These are phyloP conservation scores for Plantago rigida DNA, from an alignment of 305 asterid genomes.

Conservation along the genomic window DNA sequence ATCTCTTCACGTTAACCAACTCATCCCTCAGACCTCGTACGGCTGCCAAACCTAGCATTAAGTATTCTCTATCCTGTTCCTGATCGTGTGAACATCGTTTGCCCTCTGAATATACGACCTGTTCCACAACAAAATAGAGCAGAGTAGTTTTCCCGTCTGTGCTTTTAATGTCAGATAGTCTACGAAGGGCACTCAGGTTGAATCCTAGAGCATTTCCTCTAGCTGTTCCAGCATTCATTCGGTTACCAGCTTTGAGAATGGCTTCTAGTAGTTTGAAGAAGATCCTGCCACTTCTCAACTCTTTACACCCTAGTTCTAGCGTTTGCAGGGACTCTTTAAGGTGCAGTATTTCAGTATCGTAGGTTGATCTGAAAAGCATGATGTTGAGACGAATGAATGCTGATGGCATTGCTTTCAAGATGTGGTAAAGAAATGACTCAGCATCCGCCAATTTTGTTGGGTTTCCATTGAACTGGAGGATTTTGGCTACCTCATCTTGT, in stretches of 20 bases:
- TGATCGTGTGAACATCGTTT: slow-evolving; percentile 30
- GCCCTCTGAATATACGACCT: slow-evolving; percentile 61
- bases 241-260: slow-evolving; percentile 72
- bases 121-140: slow-evolving; percentile 72
- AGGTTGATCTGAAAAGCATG: slow-evolving; percentile 58
- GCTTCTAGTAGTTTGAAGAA: slow-evolving; percentile 72
- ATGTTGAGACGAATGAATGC: slow-evolving; percentile 57
- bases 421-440: slow-evolving; percentile 65
- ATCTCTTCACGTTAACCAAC: slow-evolving; percentile 54
- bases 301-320: slow-evolving; percentile 58
- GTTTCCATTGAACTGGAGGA: slow-evolving; percentile 52
- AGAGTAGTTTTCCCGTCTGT: slow-evolving; percentile 65
- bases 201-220: slow-evolving; percentile 78
- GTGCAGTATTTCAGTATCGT: slow-evolving; percentile 55
- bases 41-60: slow-evolving; percentile 43
- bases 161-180: slow-evolving; percentile 59
- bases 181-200: slow-evolving; percentile 46
- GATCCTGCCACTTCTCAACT: slow-evolving; percentile 46
- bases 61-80: slow-evolving; percentile 38
- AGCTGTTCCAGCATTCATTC: slow-evolving; percentile 69
- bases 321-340: slow-evolving; percentile 57
- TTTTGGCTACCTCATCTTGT: slow-evolving; percentile 48
- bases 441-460: slow-evolving; percentile 63
- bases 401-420: slow-evolving; percentile 58
- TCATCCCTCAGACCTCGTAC: slow-evolving; percentile 33